Evolutionary conservation across 805 yeast species (phyloP), one percentile per base, ranked within the genome.

Genomic region (Yamadazyma takamatsuzukensis): DNA sequence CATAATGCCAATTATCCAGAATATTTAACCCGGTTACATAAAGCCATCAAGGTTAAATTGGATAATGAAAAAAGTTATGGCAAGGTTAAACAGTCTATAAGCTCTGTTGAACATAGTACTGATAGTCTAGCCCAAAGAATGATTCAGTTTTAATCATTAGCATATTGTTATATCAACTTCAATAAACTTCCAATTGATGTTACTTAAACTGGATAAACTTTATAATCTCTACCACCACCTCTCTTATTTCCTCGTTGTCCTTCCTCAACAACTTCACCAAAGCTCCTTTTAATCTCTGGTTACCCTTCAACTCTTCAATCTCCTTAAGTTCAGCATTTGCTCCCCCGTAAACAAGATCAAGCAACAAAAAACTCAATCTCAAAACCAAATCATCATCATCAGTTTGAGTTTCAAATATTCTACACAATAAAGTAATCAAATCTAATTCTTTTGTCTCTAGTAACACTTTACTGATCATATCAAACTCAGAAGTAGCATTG

Each of bases 21-120:
- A 36, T 87, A 75, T 45, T 62, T 90, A 41, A 61, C 76, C 6
- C 71, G 71, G 23, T 60, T 89, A 33, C 96, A 90, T 54, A 77
- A 74, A 34, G 68, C 70, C 6, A 75, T 83, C 18, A 70, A 65
- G 30, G 74, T 64, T 11, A 76, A 70, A 39, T 41, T 76, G 14
- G 78, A 73, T 12, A 68, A 65, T 28, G 78, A 73, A 32, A 60
- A 57, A 41, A 45, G 57, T 6, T 54, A 59, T 10, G 49, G 47
- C 21, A 44, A 43, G 24, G 50, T 60, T 7, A 56, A 45, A 36
- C 51, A 56, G 29, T 48, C 61, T 12, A 49, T 61, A 8, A 43
- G 37, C 16, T 34, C 51, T 15, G 55, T 50, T 19, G 58, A 53
- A 30, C 41, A 44, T 29, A 56, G 49, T 10, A 55, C 64, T 2